Base-by-base conservation (phyloP, 768 basidiomycete genomes). In the Trametes maxima region DNA sequence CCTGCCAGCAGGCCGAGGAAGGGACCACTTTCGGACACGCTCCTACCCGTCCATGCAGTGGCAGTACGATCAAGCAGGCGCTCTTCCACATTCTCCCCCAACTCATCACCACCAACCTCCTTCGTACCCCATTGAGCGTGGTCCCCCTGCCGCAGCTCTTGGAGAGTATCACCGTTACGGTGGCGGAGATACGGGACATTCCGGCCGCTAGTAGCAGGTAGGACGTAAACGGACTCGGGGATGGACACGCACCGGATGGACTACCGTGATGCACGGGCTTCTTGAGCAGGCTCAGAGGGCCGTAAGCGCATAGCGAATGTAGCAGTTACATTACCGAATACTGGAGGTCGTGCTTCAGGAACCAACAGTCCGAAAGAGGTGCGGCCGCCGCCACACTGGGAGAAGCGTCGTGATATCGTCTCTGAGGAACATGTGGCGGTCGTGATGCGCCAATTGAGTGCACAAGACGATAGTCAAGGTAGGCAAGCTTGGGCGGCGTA, bases 21-120 rank as follows among this genome's bases (percentile, higher is more conserved):
- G 67, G 14, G 69, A 68, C 42, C 64, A 66, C 51, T 48, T 64
- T 46, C 67, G 69, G 48, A 67, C 62, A 52, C 63, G 68, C 19
- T 68, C 69, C 17, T 59, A 50, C 58, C 65, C 70, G 14, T 65
- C 70, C 62, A 54, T 61, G 64, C 62, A 63, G 57, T 63, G 62
- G 62, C 57, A 59, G 57, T 59, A 64, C 54, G 62, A 67, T 57
- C 64, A 58, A 53, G 59, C 65, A 62, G 56, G 67, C 57, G 59
- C 50, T 40, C 52, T 57, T 17, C 57, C 62, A 2, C 56, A 57
- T 52, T 64, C 62, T 43, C 17, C 57, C 2, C 47, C 49, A 24
- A 54, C 49, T 3, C 57, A 57, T 40, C 60, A 65, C 39, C 52
- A 58, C 59, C 33, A 54, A 39, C 40, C 55, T 16, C 48, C 59